Evolutionary conservation across 495 filamentous ascomycete genomes (phyloP).

Genomic region (Penicillium longicatenatum): DNA sequence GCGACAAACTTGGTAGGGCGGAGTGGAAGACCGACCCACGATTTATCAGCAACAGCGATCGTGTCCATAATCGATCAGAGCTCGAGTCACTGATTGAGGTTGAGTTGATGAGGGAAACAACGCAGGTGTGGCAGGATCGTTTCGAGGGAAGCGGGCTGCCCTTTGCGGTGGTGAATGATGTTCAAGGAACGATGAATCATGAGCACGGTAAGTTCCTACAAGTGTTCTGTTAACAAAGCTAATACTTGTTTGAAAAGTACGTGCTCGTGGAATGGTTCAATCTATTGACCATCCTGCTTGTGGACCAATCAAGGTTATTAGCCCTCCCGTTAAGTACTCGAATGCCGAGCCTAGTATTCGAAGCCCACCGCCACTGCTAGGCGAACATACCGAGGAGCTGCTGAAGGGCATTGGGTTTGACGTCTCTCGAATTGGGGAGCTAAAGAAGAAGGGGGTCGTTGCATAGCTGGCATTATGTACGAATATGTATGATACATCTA

Average conservation of each 20-base stretch:
- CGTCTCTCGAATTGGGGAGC: constrained; percentile 46
- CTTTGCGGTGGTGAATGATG: constrained; percentile 92
- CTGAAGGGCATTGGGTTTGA: constrained; percentile 63
- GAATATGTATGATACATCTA: neutral
- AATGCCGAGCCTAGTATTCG: constrained; percentile 76
- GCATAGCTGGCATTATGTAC: neutral
- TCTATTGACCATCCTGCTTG: constrained; percentile 81
- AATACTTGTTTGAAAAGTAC: constrained; percentile 49
- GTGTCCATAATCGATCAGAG: constrained; percentile 74
- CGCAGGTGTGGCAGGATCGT: constrained; percentile 82
- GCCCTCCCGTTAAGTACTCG: constrained; percentile 93
- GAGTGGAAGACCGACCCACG: constrained; percentile 77
- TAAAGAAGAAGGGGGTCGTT: constrained; percentile 71
- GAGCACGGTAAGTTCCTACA: constrained; percentile 60
- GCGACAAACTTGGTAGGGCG: constrained; percentile 71
- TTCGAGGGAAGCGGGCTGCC: constrained; percentile 92
- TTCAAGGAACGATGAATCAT: constrained; percentile 80
- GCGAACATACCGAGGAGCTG: constrained; percentile 91
- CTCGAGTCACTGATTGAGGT: constrained; percentile 77
- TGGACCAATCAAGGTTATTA: constrained; percentile 85
- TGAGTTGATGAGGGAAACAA: constrained; percentile 75
- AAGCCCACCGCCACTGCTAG: constrained; percentile 79
- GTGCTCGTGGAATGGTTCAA: constrained; percentile 82
- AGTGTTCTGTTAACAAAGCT: neutral
- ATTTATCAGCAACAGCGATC: constrained; percentile 76